Evolutionary conservation across 306 rosid species (phyloP), one percentile per base, ranked within the genome.

Genomic region (apple (Malus domestica)): DNA sequence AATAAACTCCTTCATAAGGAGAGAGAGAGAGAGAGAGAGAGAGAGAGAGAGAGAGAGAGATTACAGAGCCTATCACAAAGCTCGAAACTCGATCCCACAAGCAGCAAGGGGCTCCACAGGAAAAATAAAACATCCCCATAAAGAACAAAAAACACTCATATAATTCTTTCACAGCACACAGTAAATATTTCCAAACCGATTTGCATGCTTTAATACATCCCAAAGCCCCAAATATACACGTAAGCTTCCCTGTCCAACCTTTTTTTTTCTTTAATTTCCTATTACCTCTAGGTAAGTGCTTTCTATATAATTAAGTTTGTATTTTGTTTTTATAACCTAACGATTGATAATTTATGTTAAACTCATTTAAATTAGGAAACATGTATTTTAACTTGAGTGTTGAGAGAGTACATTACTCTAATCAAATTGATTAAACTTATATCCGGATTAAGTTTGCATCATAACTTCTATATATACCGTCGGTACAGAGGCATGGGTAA

Each of bases 31-130:
- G 62, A 51, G 59, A 66, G 30, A 74, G 59, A 66, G 30, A 27
- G 29, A 27, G 59, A 66, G 30, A 74, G 77, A 66, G 78, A 79
- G 69, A 66, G 80, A 6, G 13, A 27, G 35, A 27, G 29, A 27
- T 30, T 16, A 73, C 84, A 67, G 86, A 84, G 75, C 93, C 97
- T 88, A 89, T 89, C 87, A 83, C 85, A 78, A 81, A 33, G 95
- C 86, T 92, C 75, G 86, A 80, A 87, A 87, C 87, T 84, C 85
- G 96, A 91, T 89, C 98, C 97, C 97, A 89, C 97, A 85, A 76
- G 84, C 82, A 72, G 74, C 76, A 70, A 86, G 88, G 96, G 98
- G 97, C 91, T 90, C 98, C 97, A 89, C 76, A 65, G 77, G 83
- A 68, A 80, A 18, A 75, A 81, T 84, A 81, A 86, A 86, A 86